Conservation (phyloP, 2,329 filamentous ascomycete genomes). For the Anthostomella pinea region DNA sequence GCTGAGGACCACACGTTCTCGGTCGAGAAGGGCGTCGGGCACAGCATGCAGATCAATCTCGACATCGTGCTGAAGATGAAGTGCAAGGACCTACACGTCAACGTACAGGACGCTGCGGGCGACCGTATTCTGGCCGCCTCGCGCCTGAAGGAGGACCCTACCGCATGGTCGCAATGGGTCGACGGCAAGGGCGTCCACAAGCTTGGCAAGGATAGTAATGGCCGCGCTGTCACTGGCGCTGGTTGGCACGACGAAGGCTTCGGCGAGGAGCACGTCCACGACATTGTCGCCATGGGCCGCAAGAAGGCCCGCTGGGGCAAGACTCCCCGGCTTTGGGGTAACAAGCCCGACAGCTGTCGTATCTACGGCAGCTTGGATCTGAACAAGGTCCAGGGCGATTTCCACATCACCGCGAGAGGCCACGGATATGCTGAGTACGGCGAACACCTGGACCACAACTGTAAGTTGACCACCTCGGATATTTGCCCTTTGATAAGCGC, state of each 20-base stretch:
- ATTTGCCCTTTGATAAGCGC: background rate
- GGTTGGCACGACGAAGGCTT: constrained; percentile 66
- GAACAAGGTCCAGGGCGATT: constrained; percentile 97
- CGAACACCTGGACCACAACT: constrained; percentile 73
- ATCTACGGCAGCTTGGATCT: constrained; percentile 86
- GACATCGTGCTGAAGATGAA: constrained; percentile 90
- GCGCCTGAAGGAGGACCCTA: constrained; percentile 71
- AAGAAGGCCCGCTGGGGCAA: constrained; percentile 67
- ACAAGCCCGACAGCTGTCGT: constrained; percentile 69
- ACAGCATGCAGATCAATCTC: constrained; percentile 88
- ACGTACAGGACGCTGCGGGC: constrained; percentile 92
- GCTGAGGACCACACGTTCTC: constrained; percentile 84
- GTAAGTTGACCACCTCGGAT: constrained; percentile 59
- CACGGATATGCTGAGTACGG: constrained; percentile 89
- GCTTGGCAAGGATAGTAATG: constrained; percentile 54
- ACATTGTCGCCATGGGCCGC: constrained; percentile 73
- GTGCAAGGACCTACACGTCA: constrained; percentile 86
- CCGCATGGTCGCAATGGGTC: constrained; percentile 80
- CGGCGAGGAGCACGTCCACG: constrained; percentile 82
- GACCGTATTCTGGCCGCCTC: constrained; percentile 84
- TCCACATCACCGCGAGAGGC: constrained; percentile 92
- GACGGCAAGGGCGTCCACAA: constrained; percentile 64
- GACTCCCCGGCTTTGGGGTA: constrained; percentile 65
- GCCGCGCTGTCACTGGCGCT: constrained; percentile 54
- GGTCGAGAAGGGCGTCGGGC: constrained; percentile 87